Base-by-base conservation (phyloP, 2,329 filamentous ascomycete species). In the Pseudogymnoascus sp. region DNA sequence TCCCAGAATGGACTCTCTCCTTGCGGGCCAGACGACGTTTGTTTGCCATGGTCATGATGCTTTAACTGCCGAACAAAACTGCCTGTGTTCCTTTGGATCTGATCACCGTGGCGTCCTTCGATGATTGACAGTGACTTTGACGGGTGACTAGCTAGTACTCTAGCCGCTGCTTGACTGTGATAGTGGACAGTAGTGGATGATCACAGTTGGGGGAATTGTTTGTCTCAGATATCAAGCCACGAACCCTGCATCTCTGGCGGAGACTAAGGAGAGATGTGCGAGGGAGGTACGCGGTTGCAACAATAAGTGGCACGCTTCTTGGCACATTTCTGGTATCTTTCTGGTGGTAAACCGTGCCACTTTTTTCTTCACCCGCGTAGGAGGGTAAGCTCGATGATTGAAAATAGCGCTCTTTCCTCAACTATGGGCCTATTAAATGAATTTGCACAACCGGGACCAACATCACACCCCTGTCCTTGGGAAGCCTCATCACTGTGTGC, bases 91-190 rank as follows among this genome's bases (percentile, higher is more conserved):
- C 25, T 36, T 56, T 16, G 49, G 49, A 56, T 34, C 49, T 21
- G 49, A 21, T 36, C 49, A 56, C 16, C 49, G 49, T 36, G n/a
- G 49, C n/a, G n/a, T 8, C 49, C 25, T 34, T 56, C 5, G 28
- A 21, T 56, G 28, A 56, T 34, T 34, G 28, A 56, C 28, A 6
- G 16, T 56, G 28, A 56, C n/a, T 21, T 3, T 56, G n/a, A 21
- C 49, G 49, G 49, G 16, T 36, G 49, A 21, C 28, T 34, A 34
- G 31, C 49, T 56, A 34, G 25, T 34, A 21, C 49, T 36, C 49
- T 56, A 56, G 49, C 49, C 49, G 49, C 49, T 56, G 28, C 49
- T 21, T 56, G 28, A 56, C 28, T 56, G 49, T 56, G 28, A 56
- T 56, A 56, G 28, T 18, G 28, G 8, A 14, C 28, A 56, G 49